Conservation (phyloP, 345 rosid species). For the Pelargonium nanum region DNA sequence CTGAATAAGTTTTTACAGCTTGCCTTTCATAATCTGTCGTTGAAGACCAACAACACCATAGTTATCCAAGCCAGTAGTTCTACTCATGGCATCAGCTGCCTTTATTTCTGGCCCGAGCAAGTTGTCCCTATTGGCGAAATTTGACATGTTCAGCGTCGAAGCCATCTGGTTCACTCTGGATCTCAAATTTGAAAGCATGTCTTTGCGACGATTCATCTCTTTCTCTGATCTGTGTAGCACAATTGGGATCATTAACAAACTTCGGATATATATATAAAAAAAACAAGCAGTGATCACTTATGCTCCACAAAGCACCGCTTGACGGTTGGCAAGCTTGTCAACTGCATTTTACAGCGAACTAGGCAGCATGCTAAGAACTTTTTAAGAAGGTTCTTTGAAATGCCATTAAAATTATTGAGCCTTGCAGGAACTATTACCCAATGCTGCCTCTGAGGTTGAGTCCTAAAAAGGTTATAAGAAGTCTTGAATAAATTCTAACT, state of each 20-base stretch:
- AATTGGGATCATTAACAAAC: slow-evolving; percentile 1
- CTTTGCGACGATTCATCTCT: slow-evolving; percentile 94
- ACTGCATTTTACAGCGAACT: neutral
- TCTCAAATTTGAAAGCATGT: slow-evolving; percentile 65
- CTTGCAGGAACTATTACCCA: too few relatives aligned
- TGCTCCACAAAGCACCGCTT: neutral
- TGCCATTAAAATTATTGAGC: neutral
- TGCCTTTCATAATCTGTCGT: slow-evolving; percentile 84
- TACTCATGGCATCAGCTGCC: slow-evolving; percentile 43
- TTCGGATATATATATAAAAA: neutral
- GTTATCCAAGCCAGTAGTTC: slow-evolving; percentile 65
- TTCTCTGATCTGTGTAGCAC: slow-evolving; percentile 61
- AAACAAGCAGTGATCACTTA: neutral
- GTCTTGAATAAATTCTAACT: too few relatives aligned
- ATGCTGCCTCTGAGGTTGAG: too few relatives aligned
- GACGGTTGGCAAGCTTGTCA: neutral
- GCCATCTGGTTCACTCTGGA: slow-evolving; percentile 79
- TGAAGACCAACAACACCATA: slow-evolving; percentile 82
- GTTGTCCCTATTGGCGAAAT: slow-evolving; percentile 68
- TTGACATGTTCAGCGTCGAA: slow-evolving; percentile 70
- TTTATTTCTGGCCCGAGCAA: slow-evolving; percentile 73
- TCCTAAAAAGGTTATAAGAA: too few relatives aligned
- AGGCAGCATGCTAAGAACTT: neutral
- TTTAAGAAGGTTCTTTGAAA: neutral
- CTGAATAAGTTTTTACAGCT: slow-evolving; percentile 11